These are phyloP conservation scores for Colletotrichum coccodes DNA, from an alignment of 2,329 filamentous ascomycete genomes.

Conservation along the genomic window DNA sequence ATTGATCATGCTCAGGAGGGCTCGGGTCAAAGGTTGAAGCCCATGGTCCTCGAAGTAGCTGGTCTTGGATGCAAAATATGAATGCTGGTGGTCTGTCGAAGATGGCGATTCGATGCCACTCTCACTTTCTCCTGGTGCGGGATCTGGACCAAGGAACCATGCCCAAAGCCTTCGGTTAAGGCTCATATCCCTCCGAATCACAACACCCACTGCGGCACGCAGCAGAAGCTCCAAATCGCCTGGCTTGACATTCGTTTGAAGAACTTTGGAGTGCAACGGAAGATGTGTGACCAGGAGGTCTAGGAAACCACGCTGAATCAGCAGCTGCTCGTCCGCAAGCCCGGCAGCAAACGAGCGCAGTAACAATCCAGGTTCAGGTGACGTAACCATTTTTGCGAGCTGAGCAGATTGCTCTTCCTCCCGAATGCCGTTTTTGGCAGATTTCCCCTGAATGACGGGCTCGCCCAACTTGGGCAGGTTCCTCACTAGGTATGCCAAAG, in stretches of 20 bases:
- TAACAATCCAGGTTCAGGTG: constrained; percentile 90
- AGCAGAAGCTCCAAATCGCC: constrained; percentile 85
- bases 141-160: constrained; percentile 90
- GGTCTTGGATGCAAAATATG: constrained; percentile 67
- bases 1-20: constrained; percentile 81
- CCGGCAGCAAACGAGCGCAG: constrained; percentile 93
- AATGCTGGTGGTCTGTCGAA: constrained; percentile 54
- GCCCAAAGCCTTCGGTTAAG: constrained; percentile 94
- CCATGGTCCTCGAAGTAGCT: constrained; percentile 88
- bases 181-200: constrained; percentile 94
- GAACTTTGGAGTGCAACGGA: constrained; percentile 82
- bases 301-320: constrained; percentile 94
- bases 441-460: constrained; percentile 41
- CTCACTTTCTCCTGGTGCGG: constrained; percentile 59
- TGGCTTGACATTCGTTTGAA: constrained; percentile 78
- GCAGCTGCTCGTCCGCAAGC: constrained; percentile 84
- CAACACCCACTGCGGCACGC: constrained; percentile 85
- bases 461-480: constrained; percentile 78
- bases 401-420: constrained; percentile 62
- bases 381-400: constrained; percentile 75
- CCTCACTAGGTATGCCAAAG: constrained; percentile 85
- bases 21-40: constrained; percentile 76
- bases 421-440: constrained; percentile 39
- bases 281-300: constrained; percentile 92
- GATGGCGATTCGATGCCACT: constrained; percentile 55